phyloP scores from a whole-genome alignment of 2,329 filamentous ascomycete species.

The Pestalotiopsis sp. region DNA sequence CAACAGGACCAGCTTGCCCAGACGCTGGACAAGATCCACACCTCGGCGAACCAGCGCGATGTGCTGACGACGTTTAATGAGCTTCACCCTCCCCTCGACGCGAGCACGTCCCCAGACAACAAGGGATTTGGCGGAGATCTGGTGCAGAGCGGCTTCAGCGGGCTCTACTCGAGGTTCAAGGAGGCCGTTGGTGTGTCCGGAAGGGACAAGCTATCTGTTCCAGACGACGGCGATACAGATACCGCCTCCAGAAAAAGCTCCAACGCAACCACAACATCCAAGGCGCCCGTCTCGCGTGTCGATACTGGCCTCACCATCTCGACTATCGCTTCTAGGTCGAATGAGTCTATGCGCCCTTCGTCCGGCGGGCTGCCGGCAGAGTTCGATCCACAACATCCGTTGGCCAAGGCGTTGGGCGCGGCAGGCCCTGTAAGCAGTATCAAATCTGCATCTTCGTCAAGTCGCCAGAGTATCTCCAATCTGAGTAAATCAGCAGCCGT shows the following conservation, averaged over 20 bases:
- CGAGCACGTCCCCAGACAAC: slow-evolving; percentile 61
- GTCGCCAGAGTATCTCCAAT: slow-evolving; percentile 34
- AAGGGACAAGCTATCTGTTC: slow-evolving; percentile 22
- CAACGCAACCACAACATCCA: slow-evolving; percentile 41
- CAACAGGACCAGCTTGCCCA: slow-evolving; percentile 78
- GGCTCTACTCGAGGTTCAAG: slow-evolving; percentile 83
- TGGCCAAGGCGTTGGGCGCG: slow-evolving; percentile 49
- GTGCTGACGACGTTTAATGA: slow-evolving; percentile 93
- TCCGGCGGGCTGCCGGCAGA: slow-evolving; percentile 40
- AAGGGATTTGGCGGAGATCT: slow-evolving; percentile 73
- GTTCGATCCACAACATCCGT: slow-evolving; percentile 41
- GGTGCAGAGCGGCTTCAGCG: slow-evolving; percentile 84
- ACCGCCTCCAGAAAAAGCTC: slow-evolving; percentile 44
- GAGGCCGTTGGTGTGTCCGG: slow-evolving; percentile 77
- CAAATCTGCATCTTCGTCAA: slow-evolving; percentile 43
- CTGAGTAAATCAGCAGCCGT: slow-evolving; percentile 41
- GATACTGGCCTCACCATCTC: slow-evolving; percentile 39
- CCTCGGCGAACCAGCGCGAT: slow-evolving; percentile 80
- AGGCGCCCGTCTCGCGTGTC: slow-evolving; percentile 42
- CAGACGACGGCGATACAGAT: slow-evolving; percentile 39
- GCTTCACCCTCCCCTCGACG: slow-evolving; percentile 71
- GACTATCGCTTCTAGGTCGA: slow-evolving; percentile 35
- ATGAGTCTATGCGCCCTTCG: slow-evolving; percentile 34
- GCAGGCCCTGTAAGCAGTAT: slow-evolving; percentile 38
- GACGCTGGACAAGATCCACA: slow-evolving; percentile 86